A percentile compares a stretch with the other conserved stretches of the same genome.
These are phyloP conservation scores for Sarocladiaceae sp. DNA, from an alignment of 2,329 filamentous ascomycete species.

Conservation along the genomic window DNA sequence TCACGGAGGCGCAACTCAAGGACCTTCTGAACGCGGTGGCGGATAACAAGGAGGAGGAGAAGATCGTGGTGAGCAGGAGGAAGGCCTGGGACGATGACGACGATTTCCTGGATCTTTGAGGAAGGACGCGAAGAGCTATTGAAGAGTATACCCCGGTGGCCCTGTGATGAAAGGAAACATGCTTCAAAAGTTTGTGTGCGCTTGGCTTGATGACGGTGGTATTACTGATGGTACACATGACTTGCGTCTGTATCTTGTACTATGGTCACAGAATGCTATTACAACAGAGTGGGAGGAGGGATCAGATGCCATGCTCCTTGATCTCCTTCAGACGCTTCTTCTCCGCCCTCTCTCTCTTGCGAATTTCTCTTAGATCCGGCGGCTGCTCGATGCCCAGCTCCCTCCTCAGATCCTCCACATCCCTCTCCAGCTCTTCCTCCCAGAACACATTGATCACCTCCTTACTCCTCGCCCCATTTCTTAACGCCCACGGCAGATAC, in stretches of 20 bases:
- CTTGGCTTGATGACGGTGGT: no score
- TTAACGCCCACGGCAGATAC: constrained; percentile 86
- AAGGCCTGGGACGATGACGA: constrained; percentile 84
- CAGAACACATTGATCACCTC: constrained; percentile 96
- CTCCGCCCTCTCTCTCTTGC: constrained; percentile 63
- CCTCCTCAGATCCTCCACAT: constrained; percentile 67
- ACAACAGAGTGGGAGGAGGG: not conserved
- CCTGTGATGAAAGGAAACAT: not conserved
- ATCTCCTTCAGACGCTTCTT: constrained; percentile 55
- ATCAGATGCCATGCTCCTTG: constrained; percentile 13
- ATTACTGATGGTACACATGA: constrained; percentile 5
- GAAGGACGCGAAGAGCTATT: not conserved
- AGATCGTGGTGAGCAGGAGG: constrained; percentile 78
- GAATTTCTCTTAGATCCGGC: constrained; percentile 73
- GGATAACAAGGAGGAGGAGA: constrained; percentile 71
- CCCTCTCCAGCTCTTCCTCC: constrained; percentile 86
- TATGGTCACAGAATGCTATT: not conserved
- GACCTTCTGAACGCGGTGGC: constrained; percentile 80
- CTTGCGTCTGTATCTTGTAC: not conserved
- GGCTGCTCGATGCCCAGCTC: constrained; percentile 82
- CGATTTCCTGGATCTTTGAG: constrained; percentile 58
- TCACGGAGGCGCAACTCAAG: constrained; percentile 90
- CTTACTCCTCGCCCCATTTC: constrained; percentile 68
- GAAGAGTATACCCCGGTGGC: not conserved
- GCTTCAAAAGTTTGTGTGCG: no score